Evolutionary conservation across 139 green algal species (phyloP).

Genomic region (Auxenochlorella pyrenoidosa): DNA sequence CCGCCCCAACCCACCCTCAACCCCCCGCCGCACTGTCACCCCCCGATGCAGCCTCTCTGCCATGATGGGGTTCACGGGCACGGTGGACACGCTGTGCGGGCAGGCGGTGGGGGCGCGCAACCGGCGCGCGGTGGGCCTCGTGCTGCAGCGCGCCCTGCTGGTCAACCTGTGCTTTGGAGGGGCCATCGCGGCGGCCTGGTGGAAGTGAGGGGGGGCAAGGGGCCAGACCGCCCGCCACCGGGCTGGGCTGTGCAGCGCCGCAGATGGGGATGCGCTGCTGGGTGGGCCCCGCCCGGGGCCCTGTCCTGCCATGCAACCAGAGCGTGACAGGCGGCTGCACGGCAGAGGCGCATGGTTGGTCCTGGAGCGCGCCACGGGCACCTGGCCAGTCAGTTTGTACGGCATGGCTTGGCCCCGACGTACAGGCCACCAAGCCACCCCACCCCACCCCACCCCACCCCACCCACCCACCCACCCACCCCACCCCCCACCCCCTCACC

Average conservation of each 20-base stretch:
- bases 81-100: conserved; percentile 2
- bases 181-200: conserved; percentile 5
- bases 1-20: too few relatives aligned
- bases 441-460: too few relatives aligned
- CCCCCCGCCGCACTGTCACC: too few relatives aligned
- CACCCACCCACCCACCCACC: too few relatives aligned
- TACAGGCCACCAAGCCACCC: too few relatives aligned
- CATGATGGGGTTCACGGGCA: conserved; percentile 6
- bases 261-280: too few relatives aligned
- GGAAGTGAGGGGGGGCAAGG: neutral
- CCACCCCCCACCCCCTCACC: neutral
- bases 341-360: neutral
- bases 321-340: too few relatives aligned
- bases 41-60: neutral
- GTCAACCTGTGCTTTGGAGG: conserved; percentile 3
- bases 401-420: neutral
- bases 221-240: too few relatives aligned
- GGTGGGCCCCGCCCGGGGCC: too few relatives aligned
- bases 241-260: too few relatives aligned
- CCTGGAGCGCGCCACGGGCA: neutral
- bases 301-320: too few relatives aligned
- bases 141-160: conserved; percentile 5
- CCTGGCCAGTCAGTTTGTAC: neutral
- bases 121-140: neutral
- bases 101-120: neutral